Evolutionary conservation across 495 filamentous ascomycete species (phyloP).

Genomic region (Aspergillus sclerotiicarbonarius): DNA sequence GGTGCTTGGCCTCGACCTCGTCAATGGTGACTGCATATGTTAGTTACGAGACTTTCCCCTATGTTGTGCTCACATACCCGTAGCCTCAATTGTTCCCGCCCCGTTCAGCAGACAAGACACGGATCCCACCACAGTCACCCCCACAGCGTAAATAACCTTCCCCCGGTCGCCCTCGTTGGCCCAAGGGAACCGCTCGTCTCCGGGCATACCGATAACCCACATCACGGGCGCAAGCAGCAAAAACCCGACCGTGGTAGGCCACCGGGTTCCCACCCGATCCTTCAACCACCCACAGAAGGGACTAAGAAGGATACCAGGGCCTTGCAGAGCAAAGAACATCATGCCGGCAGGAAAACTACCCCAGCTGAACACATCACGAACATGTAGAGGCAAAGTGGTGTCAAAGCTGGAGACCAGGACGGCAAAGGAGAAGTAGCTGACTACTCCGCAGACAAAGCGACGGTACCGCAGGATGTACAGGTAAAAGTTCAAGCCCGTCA

Average conservation of each 20-base stretch:
- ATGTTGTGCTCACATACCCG: constrained; percentile 21
- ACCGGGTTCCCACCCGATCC: constrained; percentile 28
- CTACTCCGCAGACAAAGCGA: constrained; percentile 22
- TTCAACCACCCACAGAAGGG: constrained; percentile 28
- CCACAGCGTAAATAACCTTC: constrained; percentile 21
- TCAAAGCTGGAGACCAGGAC: constrained; percentile 28
- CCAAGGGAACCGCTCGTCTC: constrained; percentile 21
- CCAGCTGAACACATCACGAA: constrained; percentile 32
- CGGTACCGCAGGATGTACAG: constrained; percentile 20
- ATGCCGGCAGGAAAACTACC: constrained; percentile 26
- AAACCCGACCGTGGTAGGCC: constrained; percentile 23
- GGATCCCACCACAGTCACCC: constrained; percentile 18
- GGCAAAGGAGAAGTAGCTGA: constrained; percentile 22
- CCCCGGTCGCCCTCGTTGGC: constrained; percentile 13
- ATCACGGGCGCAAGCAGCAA: constrained; percentile 11
- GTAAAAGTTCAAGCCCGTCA: constrained; percentile 24
- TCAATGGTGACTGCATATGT: constrained; percentile 25
- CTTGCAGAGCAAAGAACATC: constrained; percentile 29
- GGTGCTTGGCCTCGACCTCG: constrained; percentile 21
- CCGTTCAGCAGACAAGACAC: constrained; percentile 26
- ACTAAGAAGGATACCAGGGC: constrained; percentile 25
- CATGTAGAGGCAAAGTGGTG: constrained; percentile 31
- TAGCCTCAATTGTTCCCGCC: constrained; percentile 31
- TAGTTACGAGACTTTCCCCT: not conserved
- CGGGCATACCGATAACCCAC: constrained; percentile 21